Evolutionary conservation across 768 basidiomycete species (phyloP).

Genomic region (Hydnomerulius pinastri): DNA sequence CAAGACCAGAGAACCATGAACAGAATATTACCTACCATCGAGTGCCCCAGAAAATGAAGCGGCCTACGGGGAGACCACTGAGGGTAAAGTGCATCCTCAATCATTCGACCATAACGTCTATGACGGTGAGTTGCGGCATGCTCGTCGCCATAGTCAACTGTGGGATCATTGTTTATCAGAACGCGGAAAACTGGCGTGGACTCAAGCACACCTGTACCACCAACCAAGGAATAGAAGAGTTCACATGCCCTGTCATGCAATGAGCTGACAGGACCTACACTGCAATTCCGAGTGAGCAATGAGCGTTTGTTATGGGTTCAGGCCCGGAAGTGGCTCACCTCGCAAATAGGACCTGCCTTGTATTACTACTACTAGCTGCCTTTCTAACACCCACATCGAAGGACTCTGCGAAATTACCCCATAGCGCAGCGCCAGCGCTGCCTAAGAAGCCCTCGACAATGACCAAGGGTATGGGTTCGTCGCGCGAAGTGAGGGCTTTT

Average conservation of each 20-base stretch:
- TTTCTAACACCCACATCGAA: constrained; percentile 26
- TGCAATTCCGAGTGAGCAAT: constrained; percentile 28
- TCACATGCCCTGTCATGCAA: constrained; percentile 57
- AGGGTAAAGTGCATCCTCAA: constrained; percentile 44
- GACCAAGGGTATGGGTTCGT: constrained; percentile 36
- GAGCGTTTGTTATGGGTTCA: too few relatives aligned
- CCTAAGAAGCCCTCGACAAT: constrained; percentile 53
- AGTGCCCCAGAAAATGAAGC: constrained; percentile 53
- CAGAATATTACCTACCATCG: constrained; percentile 36
- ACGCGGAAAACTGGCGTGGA: background rate
- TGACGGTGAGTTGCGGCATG: constrained; percentile 43
- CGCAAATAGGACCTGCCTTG: constrained; percentile 17
- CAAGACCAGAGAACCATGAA: background rate
- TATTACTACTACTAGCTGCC: constrained; percentile 4
- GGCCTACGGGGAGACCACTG: constrained; percentile 44
- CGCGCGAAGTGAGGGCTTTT: background rate
- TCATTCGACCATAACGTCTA: constrained; percentile 43
- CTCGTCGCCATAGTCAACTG: constrained; percentile 50
- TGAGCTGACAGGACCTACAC: constrained; percentile 53
- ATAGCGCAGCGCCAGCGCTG: constrained; percentile 36
- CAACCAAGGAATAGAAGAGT: constrained; percentile 46
- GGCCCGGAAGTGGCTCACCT: constrained; percentile 12
- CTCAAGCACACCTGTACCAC: constrained; percentile 40
- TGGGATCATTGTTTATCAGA: background rate
- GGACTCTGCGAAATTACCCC: constrained; percentile 41